Conservation (phyloP, 2,329 filamentous ascomycete species). For the Ophiosphaerella herpotricha region DNA sequence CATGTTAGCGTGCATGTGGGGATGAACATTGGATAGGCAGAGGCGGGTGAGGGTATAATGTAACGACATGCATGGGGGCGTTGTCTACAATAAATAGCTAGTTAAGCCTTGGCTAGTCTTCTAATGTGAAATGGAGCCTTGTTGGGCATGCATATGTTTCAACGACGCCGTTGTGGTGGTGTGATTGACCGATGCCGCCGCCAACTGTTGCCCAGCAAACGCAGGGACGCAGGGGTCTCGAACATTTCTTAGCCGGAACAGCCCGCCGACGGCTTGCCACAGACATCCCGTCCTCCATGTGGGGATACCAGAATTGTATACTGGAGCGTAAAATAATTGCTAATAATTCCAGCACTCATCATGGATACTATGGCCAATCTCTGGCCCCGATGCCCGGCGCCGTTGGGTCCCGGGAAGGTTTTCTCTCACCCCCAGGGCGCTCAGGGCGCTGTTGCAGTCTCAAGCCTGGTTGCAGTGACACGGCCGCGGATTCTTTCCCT, state of each 20-base stretch:
- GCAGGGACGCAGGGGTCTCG: conserved; percentile 3
- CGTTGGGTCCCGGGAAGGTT: conserved; percentile 6
- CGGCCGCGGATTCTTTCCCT: conserved; percentile 6
- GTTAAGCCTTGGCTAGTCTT: not conserved
- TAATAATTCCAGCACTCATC: conserved; percentile 13
- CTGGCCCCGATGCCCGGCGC: conserved; percentile 10
- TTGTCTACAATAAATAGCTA: conserved; percentile 1
- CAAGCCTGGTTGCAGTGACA: not conserved
- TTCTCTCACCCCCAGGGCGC: conserved; percentile 1
- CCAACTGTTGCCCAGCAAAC: conserved; percentile 2
- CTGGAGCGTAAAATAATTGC: conserved; percentile 20
- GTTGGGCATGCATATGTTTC: not conserved
- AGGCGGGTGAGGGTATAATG: conserved; percentile 8
- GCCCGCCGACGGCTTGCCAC: conserved; percentile 11
- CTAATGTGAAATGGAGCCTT: not conserved
- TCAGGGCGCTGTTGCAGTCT: not conserved
- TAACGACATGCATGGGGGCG: conserved; percentile 9
- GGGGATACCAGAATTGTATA: conserved; percentile 16
- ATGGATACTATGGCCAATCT: conserved; percentile 8
- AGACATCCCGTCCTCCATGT: conserved; percentile 9
- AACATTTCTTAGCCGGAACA: not conserved
- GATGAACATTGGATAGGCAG: conserved; percentile 23
- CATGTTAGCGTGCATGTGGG: conserved; percentile 5
- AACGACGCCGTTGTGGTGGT: not conserved
- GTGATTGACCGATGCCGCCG: conserved; percentile 1